These are phyloP conservation scores for Spathaspora passalidarum DNA, from an alignment of 805 yeast species.

Conservation along the genomic window DNA sequence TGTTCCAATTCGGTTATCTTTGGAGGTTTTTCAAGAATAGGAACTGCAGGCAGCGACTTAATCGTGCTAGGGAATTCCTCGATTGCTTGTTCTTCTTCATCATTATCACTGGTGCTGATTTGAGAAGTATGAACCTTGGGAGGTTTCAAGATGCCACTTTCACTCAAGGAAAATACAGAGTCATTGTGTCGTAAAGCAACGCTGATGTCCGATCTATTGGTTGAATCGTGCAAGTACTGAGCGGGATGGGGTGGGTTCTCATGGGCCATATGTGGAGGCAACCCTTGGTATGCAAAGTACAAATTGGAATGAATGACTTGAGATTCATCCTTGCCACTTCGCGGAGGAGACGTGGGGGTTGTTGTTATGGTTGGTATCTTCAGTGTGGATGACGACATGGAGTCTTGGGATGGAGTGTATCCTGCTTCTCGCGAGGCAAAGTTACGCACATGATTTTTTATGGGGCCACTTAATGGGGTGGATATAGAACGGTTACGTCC, in stretches of 20 bases:
- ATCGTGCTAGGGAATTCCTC: not conserved
- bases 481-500: not conserved
- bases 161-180: constrained; percentile 25
- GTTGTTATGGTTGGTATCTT: not conserved
- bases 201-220: constrained; percentile 19
- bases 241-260: constrained; percentile 1
- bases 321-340: constrained; percentile 2
- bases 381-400: no score
- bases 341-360: not conserved
- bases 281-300: constrained; percentile 57
- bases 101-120: constrained; percentile 4
- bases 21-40: not conserved
- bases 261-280: constrained; percentile 47
- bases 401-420: not conserved
- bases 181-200: constrained; percentile 41
- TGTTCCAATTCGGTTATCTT: not conserved
- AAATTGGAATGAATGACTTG: constrained; percentile 37
- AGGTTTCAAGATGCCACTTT: constrained; percentile 19
- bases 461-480: constrained; percentile 4
- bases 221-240: constrained; percentile 4
- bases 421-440: not conserved
- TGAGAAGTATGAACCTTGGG: constrained; percentile 14
- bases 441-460: constrained; percentile 6
- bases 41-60: not conserved
- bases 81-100: not conserved